These are phyloP conservation scores for Ulmus americana DNA, from an alignment of 331 rosid species.

Conservation along the genomic window DNA sequence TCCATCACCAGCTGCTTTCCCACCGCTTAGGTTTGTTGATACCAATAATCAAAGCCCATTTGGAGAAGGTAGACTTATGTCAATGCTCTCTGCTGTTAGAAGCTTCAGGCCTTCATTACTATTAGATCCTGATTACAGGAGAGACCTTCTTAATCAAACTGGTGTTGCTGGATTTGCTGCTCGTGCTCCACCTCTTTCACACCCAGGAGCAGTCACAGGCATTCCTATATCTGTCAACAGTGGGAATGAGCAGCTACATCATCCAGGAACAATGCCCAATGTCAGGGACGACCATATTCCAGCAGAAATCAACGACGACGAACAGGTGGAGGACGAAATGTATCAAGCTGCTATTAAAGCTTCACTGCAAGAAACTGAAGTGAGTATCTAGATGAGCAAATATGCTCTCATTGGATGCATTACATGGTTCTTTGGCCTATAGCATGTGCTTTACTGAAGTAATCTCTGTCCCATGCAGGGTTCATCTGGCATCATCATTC, in stretches of 20 bases:
- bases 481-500: slow-evolving; percentile 30
- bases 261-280: slow-evolving; percentile 31
- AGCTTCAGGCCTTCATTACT: slow-evolving; percentile 69
- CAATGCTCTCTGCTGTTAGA: slow-evolving; percentile 58
- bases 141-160: slow-evolving; percentile 39
- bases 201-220: slow-evolving; percentile 27
- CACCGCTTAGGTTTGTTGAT: slow-evolving; percentile 26
- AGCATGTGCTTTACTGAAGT: neutral
- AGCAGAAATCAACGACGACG: slow-evolving; percentile 21
- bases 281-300: slow-evolving; percentile 18
- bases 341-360: slow-evolving; percentile 75
- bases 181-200: slow-evolving; percentile 28
- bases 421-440: slow-evolving; percentile 18
- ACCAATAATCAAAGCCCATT: slow-evolving; percentile 23
- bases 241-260: slow-evolving; percentile 30
- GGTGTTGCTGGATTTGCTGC: slow-evolving; percentile 34
- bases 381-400: slow-evolving; percentile 29
- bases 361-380: slow-evolving; percentile 49
- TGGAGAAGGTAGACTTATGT: slow-evolving; percentile 40
- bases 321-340: slow-evolving; percentile 61
- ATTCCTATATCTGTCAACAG: slow-evolving; percentile 33
- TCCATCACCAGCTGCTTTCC: slow-evolving; percentile 28
- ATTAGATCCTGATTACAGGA: slow-evolving; percentile 70
- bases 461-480: slow-evolving; percentile 33
- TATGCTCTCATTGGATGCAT: slow-evolving; percentile 28